Conservation (phyloP, 192 early-diverging fungal species). For the Dissophora globulifera region DNA sequence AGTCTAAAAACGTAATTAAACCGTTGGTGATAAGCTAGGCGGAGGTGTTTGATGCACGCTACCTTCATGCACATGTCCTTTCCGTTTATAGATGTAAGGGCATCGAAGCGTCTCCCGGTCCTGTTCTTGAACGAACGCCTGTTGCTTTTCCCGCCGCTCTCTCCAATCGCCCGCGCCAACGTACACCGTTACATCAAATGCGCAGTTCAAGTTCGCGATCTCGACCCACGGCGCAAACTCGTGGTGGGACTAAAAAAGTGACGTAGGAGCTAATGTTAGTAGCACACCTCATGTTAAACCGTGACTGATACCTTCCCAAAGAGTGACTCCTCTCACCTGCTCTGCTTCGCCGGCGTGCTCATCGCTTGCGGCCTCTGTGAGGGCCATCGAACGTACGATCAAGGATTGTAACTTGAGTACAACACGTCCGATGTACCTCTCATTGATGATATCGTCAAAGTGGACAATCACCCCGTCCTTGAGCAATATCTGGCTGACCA, state of each 20-base stretch:
- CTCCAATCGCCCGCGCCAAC: constrained; percentile 63
- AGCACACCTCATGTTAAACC: no score
- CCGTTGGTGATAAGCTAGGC: no score
- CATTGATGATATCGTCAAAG: constrained; percentile 71
- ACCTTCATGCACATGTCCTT: constrained; percentile 24
- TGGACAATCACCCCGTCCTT: constrained; percentile 71
- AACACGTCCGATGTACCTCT: constrained; percentile 62
- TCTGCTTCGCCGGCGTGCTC: constrained; percentile 23
- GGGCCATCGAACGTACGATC: constrained; percentile 60
- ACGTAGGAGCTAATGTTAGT: no score
- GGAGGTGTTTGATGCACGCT: neutral
- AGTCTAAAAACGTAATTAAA: no score
- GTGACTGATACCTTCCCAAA: no score
- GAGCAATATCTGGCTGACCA: constrained; percentile 59
- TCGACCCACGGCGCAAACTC: constrained; percentile 69
- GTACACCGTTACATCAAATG: constrained; percentile 67
- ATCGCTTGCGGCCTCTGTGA: constrained; percentile 31
- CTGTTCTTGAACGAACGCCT: constrained; percentile 68
- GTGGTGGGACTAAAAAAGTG: constrained; percentile 13
- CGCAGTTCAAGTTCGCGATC: constrained; percentile 68
- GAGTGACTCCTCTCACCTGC: no score
- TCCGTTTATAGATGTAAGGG: constrained; percentile 63
- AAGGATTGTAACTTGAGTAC: constrained; percentile 69
- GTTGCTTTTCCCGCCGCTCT: constrained; percentile 60
- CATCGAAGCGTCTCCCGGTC: constrained; percentile 71